Evolutionary conservation across 495 filamentous ascomycete species (phyloP).

Genomic region (Xylaria castorea): DNA sequence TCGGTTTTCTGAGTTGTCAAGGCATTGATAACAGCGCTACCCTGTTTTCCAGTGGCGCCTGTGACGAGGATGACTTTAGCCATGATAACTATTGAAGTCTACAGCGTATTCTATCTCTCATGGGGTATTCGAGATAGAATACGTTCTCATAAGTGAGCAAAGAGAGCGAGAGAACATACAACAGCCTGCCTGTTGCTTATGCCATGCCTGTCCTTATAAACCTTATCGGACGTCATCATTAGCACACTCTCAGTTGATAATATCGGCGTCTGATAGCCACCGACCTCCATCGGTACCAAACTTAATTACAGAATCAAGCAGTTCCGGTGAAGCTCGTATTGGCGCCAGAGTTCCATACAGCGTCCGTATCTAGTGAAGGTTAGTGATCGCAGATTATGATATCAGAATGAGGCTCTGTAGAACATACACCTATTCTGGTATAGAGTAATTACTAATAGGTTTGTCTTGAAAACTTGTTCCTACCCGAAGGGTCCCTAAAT

Average conservation of each 20-base stretch:
- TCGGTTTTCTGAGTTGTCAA: slow-evolving; percentile 42
- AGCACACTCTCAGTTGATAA: not conserved
- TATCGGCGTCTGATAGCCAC: not conserved
- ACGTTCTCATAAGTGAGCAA: not conserved
- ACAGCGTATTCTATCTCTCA: not conserved
- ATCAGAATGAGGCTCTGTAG: not conserved
- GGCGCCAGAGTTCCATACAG: not conserved
- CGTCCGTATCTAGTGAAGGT: not conserved
- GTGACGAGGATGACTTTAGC: slow-evolving; percentile 63
- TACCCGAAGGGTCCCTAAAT: not conserved
- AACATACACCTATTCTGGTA: not conserved
- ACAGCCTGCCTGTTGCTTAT: not conserved
- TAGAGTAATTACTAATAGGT: not conserved
- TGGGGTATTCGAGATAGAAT: not conserved
- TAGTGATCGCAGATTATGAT: not conserved
- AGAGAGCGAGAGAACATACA: not conserved
- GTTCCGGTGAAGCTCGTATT: not conserved
- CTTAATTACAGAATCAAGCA: not conserved
- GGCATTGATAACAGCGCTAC: slow-evolving; percentile 63
- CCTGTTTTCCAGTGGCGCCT: slow-evolving; percentile 75
- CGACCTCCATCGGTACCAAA: not conserved
- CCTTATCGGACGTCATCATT: not conserved
- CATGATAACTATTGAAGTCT: slow-evolving; percentile 30
- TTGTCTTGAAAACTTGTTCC: not conserved
- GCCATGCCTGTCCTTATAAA: not conserved